These are phyloP conservation scores for Dryas octopetala DNA, from an alignment of 306 rosid genomes.

Conservation along the genomic window DNA sequence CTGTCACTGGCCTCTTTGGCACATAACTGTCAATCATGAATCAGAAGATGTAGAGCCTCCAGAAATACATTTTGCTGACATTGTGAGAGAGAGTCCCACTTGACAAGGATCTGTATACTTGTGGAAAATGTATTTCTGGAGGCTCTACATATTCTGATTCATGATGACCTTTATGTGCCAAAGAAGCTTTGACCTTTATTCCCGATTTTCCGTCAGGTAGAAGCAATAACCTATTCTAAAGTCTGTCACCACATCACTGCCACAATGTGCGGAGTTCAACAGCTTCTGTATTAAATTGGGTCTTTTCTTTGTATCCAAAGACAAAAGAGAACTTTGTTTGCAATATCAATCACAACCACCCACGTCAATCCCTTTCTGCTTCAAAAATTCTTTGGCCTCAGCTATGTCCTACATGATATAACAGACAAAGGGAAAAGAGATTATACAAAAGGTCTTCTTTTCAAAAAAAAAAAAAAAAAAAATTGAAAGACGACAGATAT, in stretches of 20 bases:
- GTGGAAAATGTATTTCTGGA: too few species aligned
- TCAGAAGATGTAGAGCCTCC: not conserved
- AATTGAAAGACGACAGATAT: not conserved
- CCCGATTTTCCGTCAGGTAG: not conserved
- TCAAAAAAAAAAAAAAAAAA: too few species aligned
- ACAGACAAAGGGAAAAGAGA: not conserved
- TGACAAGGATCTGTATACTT: not conserved
- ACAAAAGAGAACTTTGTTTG: not conserved
- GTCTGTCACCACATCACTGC: not conserved
- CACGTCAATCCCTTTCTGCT: slow-evolving; percentile 68
- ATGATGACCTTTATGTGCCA: too few species aligned
- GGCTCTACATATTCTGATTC: too few species aligned
- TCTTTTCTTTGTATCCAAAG: not conserved
- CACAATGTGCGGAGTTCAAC: not conserved
- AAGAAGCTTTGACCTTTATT: too few species aligned
- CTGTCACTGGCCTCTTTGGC: not conserved
- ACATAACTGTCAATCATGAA: not conserved
- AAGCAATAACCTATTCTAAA: not conserved
- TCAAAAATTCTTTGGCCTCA: slow-evolving; percentile 77
- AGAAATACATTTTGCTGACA: not conserved
- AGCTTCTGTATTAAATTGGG: not conserved
- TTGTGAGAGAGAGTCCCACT: not conserved
- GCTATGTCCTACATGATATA: slow-evolving; percentile 54
- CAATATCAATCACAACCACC: slow-evolving; percentile 42
- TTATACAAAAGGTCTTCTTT: not conserved